A percentile compares a stretch with the other conserved stretches of the same genome.
These are phyloP conservation scores for Carex kokanica DNA, from an alignment of 176 grass and related monocot genomes.

Conservation along the genomic window DNA sequence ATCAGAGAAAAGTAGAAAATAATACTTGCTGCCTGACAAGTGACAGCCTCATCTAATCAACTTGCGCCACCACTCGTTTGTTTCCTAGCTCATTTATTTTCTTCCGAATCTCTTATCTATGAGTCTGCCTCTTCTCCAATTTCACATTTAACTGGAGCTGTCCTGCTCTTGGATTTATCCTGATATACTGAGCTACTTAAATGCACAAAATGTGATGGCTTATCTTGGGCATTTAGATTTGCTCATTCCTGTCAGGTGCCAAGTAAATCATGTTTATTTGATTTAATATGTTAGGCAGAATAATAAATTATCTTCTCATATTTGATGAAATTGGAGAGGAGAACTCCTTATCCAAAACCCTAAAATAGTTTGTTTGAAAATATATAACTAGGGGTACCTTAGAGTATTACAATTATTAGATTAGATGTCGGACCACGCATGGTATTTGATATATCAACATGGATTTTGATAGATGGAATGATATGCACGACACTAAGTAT, in stretches of 20 bases:
- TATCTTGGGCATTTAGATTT: neutral
- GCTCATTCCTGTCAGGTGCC: neutral
- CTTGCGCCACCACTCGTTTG: constrained; percentile 7
- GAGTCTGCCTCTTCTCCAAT: too few relatives aligned
- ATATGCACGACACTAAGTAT: neutral
- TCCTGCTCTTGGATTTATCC: neutral
- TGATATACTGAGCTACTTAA: neutral
- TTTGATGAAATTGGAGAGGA: neutral
- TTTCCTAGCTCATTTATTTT: constrained; percentile 11
- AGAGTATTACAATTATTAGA: neutral
- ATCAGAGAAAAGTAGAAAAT: neutral
- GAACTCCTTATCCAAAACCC: neutral
- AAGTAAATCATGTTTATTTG: neutral
- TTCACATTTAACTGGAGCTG: neutral
- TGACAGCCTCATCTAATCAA: neutral
- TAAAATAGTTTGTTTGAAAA: neutral
- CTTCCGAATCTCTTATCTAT: too few relatives aligned
- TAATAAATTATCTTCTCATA: neutral
- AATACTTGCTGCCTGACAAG: neutral
- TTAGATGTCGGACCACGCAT: neutral
- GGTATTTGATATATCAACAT: constrained; percentile 1
- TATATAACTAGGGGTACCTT: neutral
- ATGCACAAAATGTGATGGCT: neutral
- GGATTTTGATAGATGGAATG: constrained; percentile 1
- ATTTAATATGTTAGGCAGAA: neutral